Conservation (phyloP, 495 filamentous ascomycete species). For the Geoglossum glabrum region DNA sequence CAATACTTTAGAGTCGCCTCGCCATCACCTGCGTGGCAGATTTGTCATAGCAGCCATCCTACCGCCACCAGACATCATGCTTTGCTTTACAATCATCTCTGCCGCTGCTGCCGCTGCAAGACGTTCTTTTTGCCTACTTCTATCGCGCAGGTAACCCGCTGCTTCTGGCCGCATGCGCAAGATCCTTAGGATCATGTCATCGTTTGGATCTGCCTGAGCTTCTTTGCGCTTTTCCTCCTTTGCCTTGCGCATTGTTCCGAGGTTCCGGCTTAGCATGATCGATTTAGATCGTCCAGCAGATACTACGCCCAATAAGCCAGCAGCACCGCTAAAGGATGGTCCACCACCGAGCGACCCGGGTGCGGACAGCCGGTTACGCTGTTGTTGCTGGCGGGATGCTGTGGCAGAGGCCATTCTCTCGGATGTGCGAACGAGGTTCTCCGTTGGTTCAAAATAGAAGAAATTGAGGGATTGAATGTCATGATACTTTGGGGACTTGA, state of each 20-base stretch:
- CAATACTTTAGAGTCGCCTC: background rate
- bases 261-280: constrained; percentile 84
- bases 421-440: constrained; percentile 75
- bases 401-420: constrained; percentile 88
- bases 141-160: constrained; percentile 68
- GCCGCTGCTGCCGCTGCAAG: constrained; percentile 78
- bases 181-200: constrained; percentile 96
- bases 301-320: constrained; percentile 47
- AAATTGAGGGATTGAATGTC: constrained; percentile 90
- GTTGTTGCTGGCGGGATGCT: constrained; percentile 54
- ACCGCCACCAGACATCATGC: constrained; percentile 48
- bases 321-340: constrained; percentile 29
- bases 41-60: constrained; percentile 3
- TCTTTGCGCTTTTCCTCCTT: constrained; percentile 93
- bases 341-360: constrained; percentile 37
- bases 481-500: constrained; percentile 95
- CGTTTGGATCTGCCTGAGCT: constrained; percentile 87
- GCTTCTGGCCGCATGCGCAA: constrained; percentile 92
- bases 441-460: constrained; percentile 92
- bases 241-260: constrained; percentile 86
- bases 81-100: constrained; percentile 86
- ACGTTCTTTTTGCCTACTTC: constrained; percentile 83
- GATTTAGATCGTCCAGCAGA: constrained; percentile 67
- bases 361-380: constrained; percentile 50
- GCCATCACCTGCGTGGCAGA: background rate